These are phyloP conservation scores for Xylaria venustula DNA, from an alignment of 495 filamentous ascomycete species.

Conservation along the genomic window DNA sequence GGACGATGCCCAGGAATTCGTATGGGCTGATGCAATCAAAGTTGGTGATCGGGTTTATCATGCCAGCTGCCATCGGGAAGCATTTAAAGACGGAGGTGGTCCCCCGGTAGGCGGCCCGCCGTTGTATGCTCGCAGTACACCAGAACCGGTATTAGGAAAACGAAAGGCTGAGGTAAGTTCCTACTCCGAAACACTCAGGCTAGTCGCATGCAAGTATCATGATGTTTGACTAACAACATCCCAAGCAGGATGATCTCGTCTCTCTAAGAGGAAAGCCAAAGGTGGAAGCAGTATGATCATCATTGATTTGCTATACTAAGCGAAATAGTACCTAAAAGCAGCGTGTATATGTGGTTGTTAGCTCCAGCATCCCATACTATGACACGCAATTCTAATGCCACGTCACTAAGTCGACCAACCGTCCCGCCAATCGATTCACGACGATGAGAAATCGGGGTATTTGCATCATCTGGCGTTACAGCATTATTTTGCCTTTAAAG, in stretches of 20 bases:
- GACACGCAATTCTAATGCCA: not conserved
- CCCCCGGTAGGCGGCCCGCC: constrained; percentile 36
- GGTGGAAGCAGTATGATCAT: constrained; percentile 16
- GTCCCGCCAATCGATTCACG: not conserved
- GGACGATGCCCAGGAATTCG: constrained; percentile 90
- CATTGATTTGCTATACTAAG: not conserved
- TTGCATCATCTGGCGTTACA: constrained; percentile 16
- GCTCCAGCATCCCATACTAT: not conserved
- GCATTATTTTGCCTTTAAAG: constrained; percentile 4
- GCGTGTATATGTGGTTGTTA: not conserved
- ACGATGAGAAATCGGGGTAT: constrained; percentile 3
- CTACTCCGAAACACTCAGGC: not conserved
- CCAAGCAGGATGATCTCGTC: constrained; percentile 31
- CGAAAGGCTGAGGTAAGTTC: constrained; percentile 68
- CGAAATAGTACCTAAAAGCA: not conserved
- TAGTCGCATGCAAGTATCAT: not conserved
- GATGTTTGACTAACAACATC: constrained; percentile 21
- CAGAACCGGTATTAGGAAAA: constrained; percentile 71
- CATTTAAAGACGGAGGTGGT: constrained; percentile 60
- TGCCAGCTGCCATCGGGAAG: constrained; percentile 84
- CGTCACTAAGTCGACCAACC: not conserved
- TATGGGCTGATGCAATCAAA: constrained; percentile 88
- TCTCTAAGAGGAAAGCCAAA: constrained; percentile 28
- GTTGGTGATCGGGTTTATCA: constrained; percentile 82
- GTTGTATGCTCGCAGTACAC: constrained; percentile 49